phyloP scores from a whole-genome alignment of 345 rosid species.

The Dipteronia sinensis region DNA sequence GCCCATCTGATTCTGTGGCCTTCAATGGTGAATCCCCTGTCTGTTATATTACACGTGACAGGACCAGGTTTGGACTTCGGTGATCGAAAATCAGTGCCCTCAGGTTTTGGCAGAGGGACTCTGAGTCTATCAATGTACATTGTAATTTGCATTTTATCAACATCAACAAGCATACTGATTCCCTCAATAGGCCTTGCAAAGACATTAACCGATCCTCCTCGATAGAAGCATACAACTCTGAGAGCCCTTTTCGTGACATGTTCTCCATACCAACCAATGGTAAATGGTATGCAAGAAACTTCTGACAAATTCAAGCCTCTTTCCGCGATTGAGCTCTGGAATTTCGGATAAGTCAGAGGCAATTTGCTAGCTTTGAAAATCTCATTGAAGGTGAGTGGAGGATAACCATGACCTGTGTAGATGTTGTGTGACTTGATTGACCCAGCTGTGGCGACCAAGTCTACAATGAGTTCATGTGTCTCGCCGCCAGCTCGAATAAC shows the following conservation, averaged over 20 bases:
- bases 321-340: conserved; percentile 41
- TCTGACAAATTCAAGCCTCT: conserved; percentile 58
- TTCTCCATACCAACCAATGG: conserved; percentile 82
- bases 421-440: conserved; percentile 37
- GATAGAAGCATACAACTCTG: conserved; percentile 50
- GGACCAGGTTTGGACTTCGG: conserved; percentile 26
- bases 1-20: conserved; percentile 61
- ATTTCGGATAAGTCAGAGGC: conserved; percentile 47
- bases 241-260: conserved; percentile 44
- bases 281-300: conserved; percentile 68
- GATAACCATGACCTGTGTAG: conserved; percentile 61
- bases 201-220: conserved; percentile 62
- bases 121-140: conserved; percentile 46
- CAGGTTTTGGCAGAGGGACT: conserved; percentile 65
- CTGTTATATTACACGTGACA: conserved; percentile 39
- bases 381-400: conserved; percentile 58
- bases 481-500: conserved; percentile 51
- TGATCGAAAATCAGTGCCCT: conserved; percentile 67
- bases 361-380: conserved; percentile 47
- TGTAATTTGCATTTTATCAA: conserved; percentile 57
- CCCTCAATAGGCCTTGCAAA: conserved; percentile 76
- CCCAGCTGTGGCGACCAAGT: conserved; percentile 31
- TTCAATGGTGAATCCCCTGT: conserved; percentile 37
- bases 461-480: conserved; percentile 57
- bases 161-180: conserved; percentile 52